phyloP scores from a whole-genome alignment of 768 basidiomycete genomes.

The Lentinula raphanica region DNA sequence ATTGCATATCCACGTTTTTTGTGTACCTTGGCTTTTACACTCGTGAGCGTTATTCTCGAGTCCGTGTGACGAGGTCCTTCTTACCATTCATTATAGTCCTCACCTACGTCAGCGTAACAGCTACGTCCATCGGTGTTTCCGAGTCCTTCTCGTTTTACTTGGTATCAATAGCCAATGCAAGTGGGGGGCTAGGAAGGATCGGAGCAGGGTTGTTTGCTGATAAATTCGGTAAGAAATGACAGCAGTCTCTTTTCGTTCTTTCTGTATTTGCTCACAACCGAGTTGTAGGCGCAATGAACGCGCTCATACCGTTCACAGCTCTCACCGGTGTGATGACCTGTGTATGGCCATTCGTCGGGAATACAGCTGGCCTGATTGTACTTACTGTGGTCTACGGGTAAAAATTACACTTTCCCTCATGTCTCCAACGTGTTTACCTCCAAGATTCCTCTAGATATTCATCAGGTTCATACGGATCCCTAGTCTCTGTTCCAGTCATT shows the following conservation, averaged over 20 bases:
- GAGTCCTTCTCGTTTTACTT: conserved; percentile 56
- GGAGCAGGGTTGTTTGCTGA: conserved; percentile 51
- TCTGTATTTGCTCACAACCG: neutral
- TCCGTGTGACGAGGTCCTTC: neutral
- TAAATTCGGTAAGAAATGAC: conserved; percentile 35
- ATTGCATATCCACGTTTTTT: conserved; percentile 50
- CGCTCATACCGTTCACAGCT: conserved; percentile 58
- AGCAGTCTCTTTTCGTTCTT: too few relatives aligned
- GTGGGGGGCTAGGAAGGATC: conserved; percentile 59
- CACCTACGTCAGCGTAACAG: conserved; percentile 62
- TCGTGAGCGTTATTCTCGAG: conserved; percentile 25
- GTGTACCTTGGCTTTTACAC: conserved; percentile 70
- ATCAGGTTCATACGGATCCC: conserved; percentile 29
- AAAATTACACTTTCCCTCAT: too few relatives aligned
- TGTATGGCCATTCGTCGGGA: conserved; percentile 37
- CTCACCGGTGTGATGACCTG: conserved; percentile 36
- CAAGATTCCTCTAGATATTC: conserved; percentile 19
- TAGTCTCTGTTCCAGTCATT: conserved; percentile 27
- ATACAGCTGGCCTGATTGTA: conserved; percentile 20
- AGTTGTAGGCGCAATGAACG: conserved; percentile 53
- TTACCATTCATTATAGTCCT: conserved; percentile 42
- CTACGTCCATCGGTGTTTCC: conserved; percentile 42
- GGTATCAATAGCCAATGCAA: conserved; percentile 62
- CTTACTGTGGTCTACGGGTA: conserved; percentile 38
- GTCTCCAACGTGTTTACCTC: neutral